Percentiles rank a stretch among this genome's conserved stretches.
Evolutionary conservation across 305 asterid genomes (phyloP).

Genomic region (Rubia peregrina): DNA sequence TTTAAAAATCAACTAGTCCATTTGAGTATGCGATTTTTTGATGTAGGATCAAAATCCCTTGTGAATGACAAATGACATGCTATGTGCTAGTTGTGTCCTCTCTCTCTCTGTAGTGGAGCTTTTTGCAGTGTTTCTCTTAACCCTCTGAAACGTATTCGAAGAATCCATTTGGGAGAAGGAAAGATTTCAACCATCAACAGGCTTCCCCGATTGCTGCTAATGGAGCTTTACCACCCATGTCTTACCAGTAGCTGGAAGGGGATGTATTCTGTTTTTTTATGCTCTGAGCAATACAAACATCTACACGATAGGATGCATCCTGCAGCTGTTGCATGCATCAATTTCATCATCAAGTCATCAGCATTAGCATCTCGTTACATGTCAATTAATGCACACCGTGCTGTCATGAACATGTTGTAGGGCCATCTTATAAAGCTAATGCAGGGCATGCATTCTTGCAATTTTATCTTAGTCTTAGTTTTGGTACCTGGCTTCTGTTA

Average conservation of each 20-base stretch:
- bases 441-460: slow-evolving; percentile 60
- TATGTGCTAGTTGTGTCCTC: background rate
- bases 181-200: slow-evolving; percentile 47
- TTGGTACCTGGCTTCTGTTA: slow-evolving; percentile 24
- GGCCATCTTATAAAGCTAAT: slow-evolving; percentile 32
- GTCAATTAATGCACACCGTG: slow-evolving; percentile 39
- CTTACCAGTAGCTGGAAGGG: slow-evolving; percentile 94
- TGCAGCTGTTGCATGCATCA: slow-evolving; percentile 91
- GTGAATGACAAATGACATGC: background rate
- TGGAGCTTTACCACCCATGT: slow-evolving; percentile 52
- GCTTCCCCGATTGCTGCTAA: slow-evolving; percentile 42
- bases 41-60: background rate
- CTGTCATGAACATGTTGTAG: slow-evolving; percentile 39
- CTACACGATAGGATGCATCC: slow-evolving; percentile 80
- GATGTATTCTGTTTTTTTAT: slow-evolving; percentile 68
- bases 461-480: slow-evolving; percentile 26
- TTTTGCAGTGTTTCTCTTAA: slow-evolving; percentile 45
- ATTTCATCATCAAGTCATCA: slow-evolving; percentile 70
- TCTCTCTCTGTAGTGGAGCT: background rate
- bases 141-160: slow-evolving; percentile 73
- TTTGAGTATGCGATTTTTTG: too few species aligned
- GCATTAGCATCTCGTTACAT: slow-evolving; percentile 54
- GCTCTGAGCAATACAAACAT: slow-evolving; percentile 56
- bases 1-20: too few species aligned
- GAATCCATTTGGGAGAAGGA: slow-evolving; percentile 93